Evolutionary conservation across 2,329 filamentous ascomycete genomes (phyloP), one percentile per base, ranked within the genome.

Genomic region (Daldinia sp.): DNA sequence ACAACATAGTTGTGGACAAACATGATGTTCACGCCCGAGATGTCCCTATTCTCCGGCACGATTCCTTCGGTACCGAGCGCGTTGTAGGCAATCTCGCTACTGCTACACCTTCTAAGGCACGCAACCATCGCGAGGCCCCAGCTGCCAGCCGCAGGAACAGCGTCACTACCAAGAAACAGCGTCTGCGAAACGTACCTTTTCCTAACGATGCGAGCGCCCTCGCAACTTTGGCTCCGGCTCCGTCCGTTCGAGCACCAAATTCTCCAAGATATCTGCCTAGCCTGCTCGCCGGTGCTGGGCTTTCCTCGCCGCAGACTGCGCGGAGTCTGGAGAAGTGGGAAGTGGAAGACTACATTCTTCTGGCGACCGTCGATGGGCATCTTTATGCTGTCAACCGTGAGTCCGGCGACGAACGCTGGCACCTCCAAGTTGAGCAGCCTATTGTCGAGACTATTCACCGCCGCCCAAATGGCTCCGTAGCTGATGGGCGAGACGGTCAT

Each of bases 361-460:
- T 99, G 92, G 95, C 96, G 93, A 98, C 96, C 88, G 93, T 98
- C 89, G 94, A 98, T 87, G 96, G 96, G 87, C 93, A 93, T 80
- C 89, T 98, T 77, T 93, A 97, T 84, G 94, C 95, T 80, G 90
- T 90, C 81, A 93, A 98, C 84, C 89, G 96, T 77, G 92, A 91
- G 79, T 96, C 92, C 59, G 96, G 96, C 75, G 87, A 90, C 71
- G 87, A 92, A 74, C 91, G 90, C 78, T 98, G 96, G 96, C 91
- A 92, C 77, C 87, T 97, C 69, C 89, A 93, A 80, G 89, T 92
- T 68, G 92, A 93, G 74, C 89, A 91, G 75, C 93, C 95, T 74
- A 94, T 97, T 89, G 91, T 98, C 70, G 92, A 98, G 81, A 97
- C 93, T 51, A 90, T 88, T 65, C 94, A 98, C 79, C 89, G 94